Conservation (phyloP, 2,329 filamentous ascomycete species). For the Erysiphe pulchra region DNA sequence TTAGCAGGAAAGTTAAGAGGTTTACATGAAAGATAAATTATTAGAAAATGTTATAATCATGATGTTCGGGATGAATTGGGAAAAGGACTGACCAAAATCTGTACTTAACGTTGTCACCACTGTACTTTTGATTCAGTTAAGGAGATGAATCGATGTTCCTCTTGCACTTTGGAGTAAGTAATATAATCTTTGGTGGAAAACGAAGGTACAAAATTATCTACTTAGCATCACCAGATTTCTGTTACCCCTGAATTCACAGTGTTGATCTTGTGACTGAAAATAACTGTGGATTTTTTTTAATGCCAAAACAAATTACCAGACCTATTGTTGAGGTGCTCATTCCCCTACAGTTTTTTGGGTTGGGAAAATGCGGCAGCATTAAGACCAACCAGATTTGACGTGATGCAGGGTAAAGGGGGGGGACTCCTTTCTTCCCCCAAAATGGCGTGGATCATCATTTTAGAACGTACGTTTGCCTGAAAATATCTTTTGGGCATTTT, state of each 20-base stretch:
- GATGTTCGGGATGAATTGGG: neutral
- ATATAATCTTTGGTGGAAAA: too few species aligned
- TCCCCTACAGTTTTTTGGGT: neutral
- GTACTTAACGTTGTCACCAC: too few species aligned
- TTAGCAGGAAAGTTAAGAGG: neutral
- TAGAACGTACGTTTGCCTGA: too few species aligned
- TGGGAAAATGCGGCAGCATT: neutral
- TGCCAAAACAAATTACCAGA: neutral
- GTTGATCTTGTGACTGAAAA: too few species aligned
- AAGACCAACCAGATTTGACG: neutral
- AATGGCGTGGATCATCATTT: neutral
- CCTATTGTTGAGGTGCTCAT: neutral
- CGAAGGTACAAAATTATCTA: too few species aligned
- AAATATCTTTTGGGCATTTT: too few species aligned
- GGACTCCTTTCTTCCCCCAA: neutral
- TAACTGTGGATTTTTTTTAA: neutral
- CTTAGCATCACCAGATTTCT: too few species aligned
- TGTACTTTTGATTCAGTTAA: too few species aligned
- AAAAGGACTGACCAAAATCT: too few species aligned
- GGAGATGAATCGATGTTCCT: too few species aligned
- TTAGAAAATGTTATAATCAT: neutral
- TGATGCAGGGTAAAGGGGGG: neutral
- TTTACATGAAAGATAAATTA: neutral
- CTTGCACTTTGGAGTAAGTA: too few species aligned
- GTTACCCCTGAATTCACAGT: too few species aligned